Percentiles rank a stretch among this genome's conserved stretches.
These are phyloP conservation scores for Ophiostoma sp. DNA, from an alignment of 2,329 filamentous ascomycete species.

Conservation along the genomic window DNA sequence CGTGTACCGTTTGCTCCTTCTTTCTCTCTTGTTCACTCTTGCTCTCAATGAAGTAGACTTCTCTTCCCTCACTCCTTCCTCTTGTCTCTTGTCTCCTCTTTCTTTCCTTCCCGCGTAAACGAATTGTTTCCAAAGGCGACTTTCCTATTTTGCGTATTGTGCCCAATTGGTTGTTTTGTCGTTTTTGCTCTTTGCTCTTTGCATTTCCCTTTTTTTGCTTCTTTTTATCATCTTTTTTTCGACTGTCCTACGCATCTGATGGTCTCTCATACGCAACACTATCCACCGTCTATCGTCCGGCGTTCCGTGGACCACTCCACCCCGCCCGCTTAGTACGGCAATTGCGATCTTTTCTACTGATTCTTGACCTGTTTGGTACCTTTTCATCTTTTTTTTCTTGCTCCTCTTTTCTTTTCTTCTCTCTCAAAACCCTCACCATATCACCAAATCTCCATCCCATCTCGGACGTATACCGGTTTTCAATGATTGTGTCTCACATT, in stretches of 20 bases:
- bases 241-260: not conserved
- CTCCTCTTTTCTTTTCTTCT: not conserved
- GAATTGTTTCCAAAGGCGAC: not conserved
- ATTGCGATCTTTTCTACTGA: conserved; percentile 3
- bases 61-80: not conserved
- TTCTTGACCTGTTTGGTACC: not conserved
- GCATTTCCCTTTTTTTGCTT: not conserved
- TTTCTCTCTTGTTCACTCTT: not conserved
- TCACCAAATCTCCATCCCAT: not conserved
- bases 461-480: not conserved
- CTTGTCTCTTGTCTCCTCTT: not conserved
- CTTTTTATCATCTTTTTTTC: not conserved
- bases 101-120: not conserved
- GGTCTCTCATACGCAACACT: not conserved
- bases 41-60: not conserved
- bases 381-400: not conserved
- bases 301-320: conserved; percentile 17
- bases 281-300: not conserved
- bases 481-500: not conserved
- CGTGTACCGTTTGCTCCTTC: not conserved
- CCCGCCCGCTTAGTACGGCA: conserved; percentile 15
- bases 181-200: not conserved
- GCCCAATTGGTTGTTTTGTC: not conserved
- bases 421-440: too few species aligned
- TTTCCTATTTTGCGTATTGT: not conserved